Evolutionary conservation across 2,329 filamentous ascomycete genomes (phyloP), one percentile per base, ranked within the genome.

Genomic region (Dryadomyces sulphureus): DNA sequence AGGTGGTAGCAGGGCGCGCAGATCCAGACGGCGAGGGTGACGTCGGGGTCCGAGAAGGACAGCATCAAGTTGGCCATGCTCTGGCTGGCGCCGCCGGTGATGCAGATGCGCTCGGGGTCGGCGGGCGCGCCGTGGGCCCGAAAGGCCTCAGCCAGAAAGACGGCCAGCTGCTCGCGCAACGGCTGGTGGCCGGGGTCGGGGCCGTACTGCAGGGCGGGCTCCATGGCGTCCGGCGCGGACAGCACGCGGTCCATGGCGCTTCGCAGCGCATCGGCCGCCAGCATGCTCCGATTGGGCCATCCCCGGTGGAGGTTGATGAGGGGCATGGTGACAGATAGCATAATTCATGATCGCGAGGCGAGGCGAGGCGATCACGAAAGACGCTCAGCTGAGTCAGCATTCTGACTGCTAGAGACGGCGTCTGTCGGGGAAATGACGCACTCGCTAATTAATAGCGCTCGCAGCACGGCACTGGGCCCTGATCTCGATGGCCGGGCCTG

Each of bases 61-160:
- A 83, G 77, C 43, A 94, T 65, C 4, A 94, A 65, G 56, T 78
- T 83, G 0, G 83, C 86, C 2, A 94, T 61, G 57, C 81, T 88
- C 67, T 94, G 88, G 53, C 79, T 85, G 3, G 89, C 89, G 16
- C 89, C 89, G 39, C 88, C 87, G 0, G 84, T 85, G 58, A 94
- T 81, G 57, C 80, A 84, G 45, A 94, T 81, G 27, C 85, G 72
- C 3, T 76, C 68, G 4, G 70, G 56, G 14, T 69, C 67, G 6
- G 60, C 53, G 19, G 49, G 43, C 7, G 43, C 48, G 42, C 34
- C 44, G 42, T 46, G 17, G 2, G 30, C 45, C 53, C 46, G 9
- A 57, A 86, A 90, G 55, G 80, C 81, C 1, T 57, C 54, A 1
- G 68, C 72, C 36, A 94, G 67, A 84, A 85, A 94, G 35, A 62